Conservation (phyloP, 495 filamentous ascomycete species). For the Aspergillus sclerotioniger region DNA sequence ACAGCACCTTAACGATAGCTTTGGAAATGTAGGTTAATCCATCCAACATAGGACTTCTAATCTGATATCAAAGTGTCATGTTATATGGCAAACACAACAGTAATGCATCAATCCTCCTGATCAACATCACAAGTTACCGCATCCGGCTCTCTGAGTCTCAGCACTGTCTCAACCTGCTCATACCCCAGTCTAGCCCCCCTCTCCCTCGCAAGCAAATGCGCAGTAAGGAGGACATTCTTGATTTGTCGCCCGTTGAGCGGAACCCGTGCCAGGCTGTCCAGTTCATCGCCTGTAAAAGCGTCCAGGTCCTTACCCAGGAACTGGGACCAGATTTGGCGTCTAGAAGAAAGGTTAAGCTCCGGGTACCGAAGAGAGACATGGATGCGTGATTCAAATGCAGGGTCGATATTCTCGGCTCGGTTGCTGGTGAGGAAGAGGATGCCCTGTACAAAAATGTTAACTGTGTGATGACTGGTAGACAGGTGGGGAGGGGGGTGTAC, state of each 20-base stretch:
- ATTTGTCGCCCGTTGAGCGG: slow-evolving; percentile 41
- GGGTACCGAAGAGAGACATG: slow-evolving; percentile 30
- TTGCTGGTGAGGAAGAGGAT: slow-evolving; percentile 38
- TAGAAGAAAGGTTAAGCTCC: not conserved
- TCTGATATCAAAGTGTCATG: too few species aligned
- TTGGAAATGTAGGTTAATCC: too few species aligned
- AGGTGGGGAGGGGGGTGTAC: not conserved
- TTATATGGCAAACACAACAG: too few species aligned
- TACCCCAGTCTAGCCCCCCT: not conserved
- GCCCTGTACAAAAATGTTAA: slow-evolving; percentile 12
- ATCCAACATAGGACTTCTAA: too few species aligned
- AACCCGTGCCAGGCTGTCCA: slow-evolving; percentile 22
- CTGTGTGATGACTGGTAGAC: not conserved
- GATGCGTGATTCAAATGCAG: slow-evolving; percentile 50
- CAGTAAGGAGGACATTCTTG: slow-evolving; percentile 26
- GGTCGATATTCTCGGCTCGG: slow-evolving; percentile 49
- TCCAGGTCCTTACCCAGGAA: slow-evolving; percentile 20
- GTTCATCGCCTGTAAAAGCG: not conserved
- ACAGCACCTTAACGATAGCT: too few species aligned
- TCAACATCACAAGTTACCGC: too few species aligned
- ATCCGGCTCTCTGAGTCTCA: not conserved
- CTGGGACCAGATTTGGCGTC: slow-evolving; percentile 35
- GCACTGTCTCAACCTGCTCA: not conserved
- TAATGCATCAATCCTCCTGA: too few species aligned
- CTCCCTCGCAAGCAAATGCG: slow-evolving; percentile 5